These are phyloP conservation scores for Lactifluus subvellereus DNA, from an alignment of 768 basidiomycete species.

Conservation along the genomic window DNA sequence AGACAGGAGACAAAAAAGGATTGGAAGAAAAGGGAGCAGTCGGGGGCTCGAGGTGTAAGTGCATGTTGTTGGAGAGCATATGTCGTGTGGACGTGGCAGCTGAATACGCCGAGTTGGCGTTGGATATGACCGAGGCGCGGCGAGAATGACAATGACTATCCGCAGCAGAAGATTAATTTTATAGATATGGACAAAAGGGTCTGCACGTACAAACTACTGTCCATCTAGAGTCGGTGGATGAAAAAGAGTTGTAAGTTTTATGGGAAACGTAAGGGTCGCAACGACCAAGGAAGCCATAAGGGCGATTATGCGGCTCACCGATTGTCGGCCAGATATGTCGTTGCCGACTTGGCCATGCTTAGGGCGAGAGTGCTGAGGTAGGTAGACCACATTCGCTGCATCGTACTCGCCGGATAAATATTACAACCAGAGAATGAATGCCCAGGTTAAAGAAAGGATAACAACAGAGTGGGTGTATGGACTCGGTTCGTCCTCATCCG, in stretches of 20 bases:
- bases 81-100: slow-evolving; percentile 44
- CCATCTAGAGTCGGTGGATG: slow-evolving; percentile 12
- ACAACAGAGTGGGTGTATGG: neutral
- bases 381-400: slow-evolving; percentile 51
- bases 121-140: slow-evolving; percentile 28
- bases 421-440: neutral
- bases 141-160: slow-evolving; percentile 14
- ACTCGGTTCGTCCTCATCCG: too few relatives aligned
- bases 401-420: slow-evolving; percentile 25
- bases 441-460: neutral
- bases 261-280: neutral
- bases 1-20: slow-evolving; percentile 27
- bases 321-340: slow-evolving; percentile 7
- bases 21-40: slow-evolving; percentile 35
- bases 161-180: neutral
- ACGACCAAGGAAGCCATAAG: neutral
- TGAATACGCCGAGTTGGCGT: slow-evolving; percentile 41
- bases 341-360: slow-evolving; percentile 2
- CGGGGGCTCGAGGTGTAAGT: slow-evolving; percentile 37
- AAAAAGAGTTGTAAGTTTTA: neutral
- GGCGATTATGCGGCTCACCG: slow-evolving; percentile 8
- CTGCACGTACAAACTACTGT: slow-evolving; percentile 15
- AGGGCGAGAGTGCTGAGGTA: slow-evolving; percentile 37
- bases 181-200: neutral
- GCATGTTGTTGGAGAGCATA: slow-evolving; percentile 38